A percentile compares a stretch with the other conserved stretches of the same genome.
These are phyloP conservation scores for Tetrapyrgos nigripes DNA, from an alignment of 1,284 basidiomycete genomes.

Conservation along the genomic window DNA sequence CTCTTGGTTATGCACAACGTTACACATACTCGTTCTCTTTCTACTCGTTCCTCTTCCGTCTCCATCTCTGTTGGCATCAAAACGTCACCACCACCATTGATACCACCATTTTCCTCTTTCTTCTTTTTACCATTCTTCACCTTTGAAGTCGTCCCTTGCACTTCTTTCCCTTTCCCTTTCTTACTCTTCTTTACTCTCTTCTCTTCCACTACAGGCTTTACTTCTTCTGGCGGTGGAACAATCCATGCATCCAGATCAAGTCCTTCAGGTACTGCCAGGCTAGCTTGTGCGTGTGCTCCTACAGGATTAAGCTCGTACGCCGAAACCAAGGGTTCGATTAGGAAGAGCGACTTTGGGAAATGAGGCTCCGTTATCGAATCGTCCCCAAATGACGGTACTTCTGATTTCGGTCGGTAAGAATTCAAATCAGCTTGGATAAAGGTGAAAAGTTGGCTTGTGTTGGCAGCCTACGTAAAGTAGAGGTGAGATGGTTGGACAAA, in stretches of 20 bases:
- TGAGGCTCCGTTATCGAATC: conserved; percentile 52
- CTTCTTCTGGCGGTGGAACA: conserved; percentile 65
- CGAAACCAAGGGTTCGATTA: conserved; percentile 85
- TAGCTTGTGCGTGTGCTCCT: conserved; percentile 79
- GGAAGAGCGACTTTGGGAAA: conserved; percentile 89
- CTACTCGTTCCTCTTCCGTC: conserved; percentile 60
- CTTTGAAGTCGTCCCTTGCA: conserved; percentile 35
- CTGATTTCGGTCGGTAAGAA: conserved; percentile 54
- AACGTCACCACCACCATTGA: conserved; percentile 39
- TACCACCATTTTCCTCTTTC: conserved; percentile 38
- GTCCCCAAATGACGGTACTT: conserved; percentile 43
- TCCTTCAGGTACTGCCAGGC: conserved; percentile 83
- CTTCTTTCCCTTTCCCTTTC: conserved; percentile 51
- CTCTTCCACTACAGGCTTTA: conserved; percentile 31
- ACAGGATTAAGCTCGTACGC: conserved; percentile 89
- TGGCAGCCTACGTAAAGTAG: conserved; percentile 65
- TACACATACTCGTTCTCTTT: conserved; percentile 62
- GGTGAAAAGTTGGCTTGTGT: conserved; percentile 79
- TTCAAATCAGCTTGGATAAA: conserved; percentile 86
- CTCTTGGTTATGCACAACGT: conserved; percentile 4
- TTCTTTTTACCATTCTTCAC: conserved; percentile 60
- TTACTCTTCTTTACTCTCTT: conserved; percentile 45
- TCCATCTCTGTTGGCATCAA: conserved; percentile 50
- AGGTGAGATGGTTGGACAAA: conserved; percentile 4
- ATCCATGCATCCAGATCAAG: conserved; percentile 89